Percentiles rank a stretch among this genome's conserved stretches.
Evolutionary conservation across 495 filamentous ascomycete species (phyloP).

Genomic region (Penicillium psychrofluorescens): DNA sequence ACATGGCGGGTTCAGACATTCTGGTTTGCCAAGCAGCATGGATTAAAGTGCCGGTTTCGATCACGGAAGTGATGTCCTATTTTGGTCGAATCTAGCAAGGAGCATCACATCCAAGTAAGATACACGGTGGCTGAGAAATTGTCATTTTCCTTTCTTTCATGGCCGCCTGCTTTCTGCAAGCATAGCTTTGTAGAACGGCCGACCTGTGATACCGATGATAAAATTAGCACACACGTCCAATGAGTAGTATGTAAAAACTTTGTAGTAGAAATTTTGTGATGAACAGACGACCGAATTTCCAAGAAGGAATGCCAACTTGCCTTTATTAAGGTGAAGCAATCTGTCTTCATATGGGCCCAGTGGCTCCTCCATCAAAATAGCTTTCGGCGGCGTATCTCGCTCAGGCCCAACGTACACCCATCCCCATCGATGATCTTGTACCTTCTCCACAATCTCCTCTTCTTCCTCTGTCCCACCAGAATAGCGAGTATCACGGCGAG

Average conservation of each 20-base stretch:
- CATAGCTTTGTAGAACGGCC: neutral
- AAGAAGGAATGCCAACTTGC: slow-evolving; percentile 8
- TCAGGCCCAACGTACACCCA: slow-evolving; percentile 44
- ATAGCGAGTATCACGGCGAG: slow-evolving; percentile 1
- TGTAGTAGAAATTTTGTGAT: too few relatives aligned
- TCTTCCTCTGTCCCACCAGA: neutral
- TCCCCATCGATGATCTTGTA: slow-evolving; percentile 31
- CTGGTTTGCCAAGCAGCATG: slow-evolving; percentile 12
- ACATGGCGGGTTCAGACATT: slow-evolving; percentile 9
- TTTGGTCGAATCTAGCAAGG: too few relatives aligned
- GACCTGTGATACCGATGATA: neutral
- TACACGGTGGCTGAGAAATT: too few relatives aligned
- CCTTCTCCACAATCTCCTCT: slow-evolving; percentile 16
- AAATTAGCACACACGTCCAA: too few relatives aligned
- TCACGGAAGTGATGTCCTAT: neutral
- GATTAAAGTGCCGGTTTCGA: slow-evolving; percentile 4
- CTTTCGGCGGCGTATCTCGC: slow-evolving; percentile 22
- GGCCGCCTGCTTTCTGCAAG: neutral
- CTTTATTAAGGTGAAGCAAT: slow-evolving; percentile 34
- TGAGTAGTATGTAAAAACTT: too few relatives aligned
- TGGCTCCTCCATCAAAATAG: slow-evolving; percentile 40
- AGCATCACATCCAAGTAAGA: too few relatives aligned
- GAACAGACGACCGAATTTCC: neutral
- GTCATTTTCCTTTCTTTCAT: neutral
- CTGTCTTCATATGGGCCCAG: slow-evolving; percentile 43